phyloP scores from a whole-genome alignment of 1,139 yeast species.

The Debaryomyces robertsiae region DNA sequence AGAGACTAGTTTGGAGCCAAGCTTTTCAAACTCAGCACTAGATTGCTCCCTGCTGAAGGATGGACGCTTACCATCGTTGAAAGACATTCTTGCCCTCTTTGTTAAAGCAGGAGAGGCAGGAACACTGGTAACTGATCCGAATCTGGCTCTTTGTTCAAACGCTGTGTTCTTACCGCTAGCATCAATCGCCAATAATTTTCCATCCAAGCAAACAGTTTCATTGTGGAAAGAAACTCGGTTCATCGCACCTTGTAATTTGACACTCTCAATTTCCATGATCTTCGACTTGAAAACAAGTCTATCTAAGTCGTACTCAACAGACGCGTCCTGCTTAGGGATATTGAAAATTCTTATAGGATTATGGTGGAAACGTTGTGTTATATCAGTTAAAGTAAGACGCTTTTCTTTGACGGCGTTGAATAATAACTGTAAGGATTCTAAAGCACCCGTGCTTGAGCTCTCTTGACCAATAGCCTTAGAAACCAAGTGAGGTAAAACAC shows the following conservation, averaged over 20 bases:
- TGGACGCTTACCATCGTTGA: conserved; percentile 46
- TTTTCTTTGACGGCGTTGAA: conserved; percentile 79
- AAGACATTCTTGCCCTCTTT: conserved; percentile 51
- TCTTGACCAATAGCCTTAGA: conserved; percentile 65
- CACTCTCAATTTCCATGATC: conserved; percentile 43
- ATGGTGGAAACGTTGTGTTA: conserved; percentile 72
- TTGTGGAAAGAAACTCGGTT: conserved; percentile 83
- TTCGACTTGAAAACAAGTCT: conserved; percentile 49
- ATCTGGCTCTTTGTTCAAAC: conserved; percentile 42
- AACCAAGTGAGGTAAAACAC: conserved; percentile 72
- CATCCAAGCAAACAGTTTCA: conserved; percentile 84
- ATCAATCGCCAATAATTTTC: conserved; percentile 58
- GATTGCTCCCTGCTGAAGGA: conserved; percentile 37
- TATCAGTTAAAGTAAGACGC: conserved; percentile 70
- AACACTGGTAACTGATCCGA: conserved; percentile 42
- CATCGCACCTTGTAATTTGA: conserved; percentile 69
- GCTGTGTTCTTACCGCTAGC: conserved; percentile 62
- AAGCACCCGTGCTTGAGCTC: conserved; percentile 70
- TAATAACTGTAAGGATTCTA: conserved; percentile 81
- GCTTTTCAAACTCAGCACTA: conserved; percentile 53
- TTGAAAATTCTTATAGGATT: conserved; percentile 84
- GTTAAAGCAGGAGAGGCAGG: conserved; percentile 51
- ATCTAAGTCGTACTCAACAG: conserved; percentile 83
- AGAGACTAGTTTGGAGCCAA: conserved; percentile 73
- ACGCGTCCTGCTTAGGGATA: conserved; percentile 76